These are phyloP conservation scores for Fusarium avenaceum DNA, from an alignment of 2,329 filamentous ascomycete genomes.

Conservation along the genomic window DNA sequence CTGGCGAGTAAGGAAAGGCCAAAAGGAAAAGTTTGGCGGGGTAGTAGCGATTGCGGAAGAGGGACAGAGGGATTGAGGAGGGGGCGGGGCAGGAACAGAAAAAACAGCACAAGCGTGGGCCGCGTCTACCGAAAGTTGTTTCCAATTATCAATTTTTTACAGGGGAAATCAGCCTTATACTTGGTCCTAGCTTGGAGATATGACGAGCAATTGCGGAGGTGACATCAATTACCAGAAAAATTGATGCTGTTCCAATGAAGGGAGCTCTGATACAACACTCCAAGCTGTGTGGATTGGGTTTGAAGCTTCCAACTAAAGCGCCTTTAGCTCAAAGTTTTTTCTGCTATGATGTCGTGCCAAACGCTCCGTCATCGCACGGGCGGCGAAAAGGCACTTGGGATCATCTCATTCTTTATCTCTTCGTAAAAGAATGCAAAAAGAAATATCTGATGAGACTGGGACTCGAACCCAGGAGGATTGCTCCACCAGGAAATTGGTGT, in stretches of 20 bases:
- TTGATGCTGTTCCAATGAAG: conserved; percentile 1
- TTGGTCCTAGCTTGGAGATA: conserved; percentile 32
- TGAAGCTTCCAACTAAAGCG: conserved; percentile 3
- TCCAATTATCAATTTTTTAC: conserved; percentile 34
- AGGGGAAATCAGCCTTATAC: conserved; percentile 36
- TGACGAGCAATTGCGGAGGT: conserved; percentile 31
- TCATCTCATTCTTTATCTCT: background rate
- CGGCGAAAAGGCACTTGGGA: background rate
- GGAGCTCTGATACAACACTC: conserved; percentile 2
- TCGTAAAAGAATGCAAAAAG: conserved; percentile 18
- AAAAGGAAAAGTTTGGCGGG: conserved; percentile 50
- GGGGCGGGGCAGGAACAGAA: conserved; percentile 42
- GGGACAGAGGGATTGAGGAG: conserved; percentile 28
- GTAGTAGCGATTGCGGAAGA: conserved; percentile 43
- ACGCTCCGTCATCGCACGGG: conserved; percentile 26
- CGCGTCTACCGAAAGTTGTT: conserved; percentile 5
- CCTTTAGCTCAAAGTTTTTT: conserved; percentile 7
- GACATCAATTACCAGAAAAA: background rate
- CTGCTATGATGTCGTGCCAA: conserved; percentile 19
- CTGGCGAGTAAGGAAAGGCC: conserved; percentile 35
- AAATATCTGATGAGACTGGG: conserved; percentile 45
- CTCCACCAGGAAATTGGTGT: conserved; percentile 48
- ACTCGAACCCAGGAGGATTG: conserved; percentile 51
- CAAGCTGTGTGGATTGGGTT: conserved; percentile 22
- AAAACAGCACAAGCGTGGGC: conserved; percentile 23